phyloP scores from a whole-genome alignment of 2,329 filamentous ascomycete species.

The Neopestalotiopsis sp. region DNA sequence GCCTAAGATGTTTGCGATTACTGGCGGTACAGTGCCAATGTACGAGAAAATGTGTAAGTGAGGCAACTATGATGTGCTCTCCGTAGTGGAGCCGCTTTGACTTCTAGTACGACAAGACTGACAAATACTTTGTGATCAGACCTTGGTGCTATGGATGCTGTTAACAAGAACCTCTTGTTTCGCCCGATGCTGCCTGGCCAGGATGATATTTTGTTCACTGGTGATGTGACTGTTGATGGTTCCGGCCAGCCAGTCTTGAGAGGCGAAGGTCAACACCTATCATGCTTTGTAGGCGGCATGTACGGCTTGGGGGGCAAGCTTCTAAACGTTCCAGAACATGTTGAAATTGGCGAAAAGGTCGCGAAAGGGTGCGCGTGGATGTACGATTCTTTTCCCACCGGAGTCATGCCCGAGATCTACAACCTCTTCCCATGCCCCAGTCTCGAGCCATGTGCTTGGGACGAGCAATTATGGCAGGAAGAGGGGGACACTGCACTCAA shows the following conservation, averaged over 20 bases:
- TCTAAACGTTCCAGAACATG: slow-evolving; percentile 49
- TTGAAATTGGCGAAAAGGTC: slow-evolving; percentile 52
- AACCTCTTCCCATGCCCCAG: slow-evolving; percentile 48
- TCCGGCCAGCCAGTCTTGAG: slow-evolving; percentile 12
- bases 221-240: slow-evolving; percentile 23
- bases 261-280: slow-evolving; percentile 47
- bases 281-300: slow-evolving; percentile 56
- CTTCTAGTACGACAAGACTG: not conserved
- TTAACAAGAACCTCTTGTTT: slow-evolving; percentile 69
- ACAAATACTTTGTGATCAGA: slow-evolving; percentile 45
- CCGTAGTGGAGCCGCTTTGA: not conserved
- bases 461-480: slow-evolving; percentile 37
- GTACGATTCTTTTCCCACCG: slow-evolving; percentile 57
- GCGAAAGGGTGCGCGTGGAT: slow-evolving; percentile 65
- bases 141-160: slow-evolving; percentile 61
- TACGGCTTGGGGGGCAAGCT: slow-evolving; percentile 49
- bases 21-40: slow-evolving; percentile 63
- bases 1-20: slow-evolving; percentile 66
- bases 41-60: slow-evolving; percentile 64
- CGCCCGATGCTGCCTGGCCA: slow-evolving; percentile 68
- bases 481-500: slow-evolving; percentile 34
- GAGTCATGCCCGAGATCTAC: slow-evolving; percentile 65
- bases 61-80: not conserved
- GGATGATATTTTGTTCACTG: slow-evolving; percentile 65
- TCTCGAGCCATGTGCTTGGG: slow-evolving; percentile 45